Base-by-base conservation (phyloP, 2,329 filamentous ascomycete species). In the Pseudocercospora fuligena region DNA sequence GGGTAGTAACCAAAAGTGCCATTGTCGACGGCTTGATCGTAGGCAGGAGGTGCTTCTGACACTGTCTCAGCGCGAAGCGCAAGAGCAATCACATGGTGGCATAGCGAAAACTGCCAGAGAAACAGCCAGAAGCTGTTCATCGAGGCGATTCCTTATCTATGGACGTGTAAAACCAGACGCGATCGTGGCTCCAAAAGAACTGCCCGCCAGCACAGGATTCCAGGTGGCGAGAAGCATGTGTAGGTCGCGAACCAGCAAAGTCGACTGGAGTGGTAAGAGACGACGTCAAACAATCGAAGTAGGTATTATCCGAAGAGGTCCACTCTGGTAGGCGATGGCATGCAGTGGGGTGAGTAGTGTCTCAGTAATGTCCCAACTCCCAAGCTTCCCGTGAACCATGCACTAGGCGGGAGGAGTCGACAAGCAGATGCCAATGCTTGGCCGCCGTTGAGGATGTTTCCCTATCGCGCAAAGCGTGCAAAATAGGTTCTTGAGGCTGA, bases 1-100 rank as follows among this genome's bases (percentile, higher is more conserved):
- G 75, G 74, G 61, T 76, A 77, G 56, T 69, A 71, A 36, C 74
- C 74, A 53, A 68, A 72, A 5, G 70, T 69, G n/a, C 75, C 75
- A 62, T 73, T 72, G 65, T 77, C 74, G 33, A 73, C 51, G 14
- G 69, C 69, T 49, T 67, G 66, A 43, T 75, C 67, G 65, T 72
- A 73, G 11, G 63, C 25, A n/a, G 70, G 67, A 16, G 71, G 63
- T 33, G 61, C 51, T 21, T 49, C 21, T 12, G 61, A 29, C 9
- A 19, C 19, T 12, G 56, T 14, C 2, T 54, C 54, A 40, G 65
- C 5, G 59, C 33, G 31, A 29, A 57, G 23, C 16, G 40, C 61
- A 40, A 58, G 51, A 36, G 69, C 66, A 29, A 51, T 46, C 27
- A 65, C 61, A 59, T 60, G 60, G 16, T 72, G 68, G 60, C 71